Evolutionary conservation across 23 red algal genomes (phyloP).

Genomic region (Gracilaria domingensis): DNA sequence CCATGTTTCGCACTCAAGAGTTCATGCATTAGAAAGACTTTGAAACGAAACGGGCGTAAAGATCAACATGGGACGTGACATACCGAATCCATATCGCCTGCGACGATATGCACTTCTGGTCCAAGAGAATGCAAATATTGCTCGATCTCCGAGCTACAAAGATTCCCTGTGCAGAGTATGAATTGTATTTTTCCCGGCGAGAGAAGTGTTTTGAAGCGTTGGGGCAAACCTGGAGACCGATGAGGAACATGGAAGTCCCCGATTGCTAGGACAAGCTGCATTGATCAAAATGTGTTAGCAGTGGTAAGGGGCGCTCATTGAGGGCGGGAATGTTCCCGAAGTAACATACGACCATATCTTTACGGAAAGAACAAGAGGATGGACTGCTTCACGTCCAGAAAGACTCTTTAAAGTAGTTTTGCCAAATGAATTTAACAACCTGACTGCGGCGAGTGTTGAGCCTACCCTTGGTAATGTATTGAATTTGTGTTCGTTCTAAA

Average conservation of each 20-base stretch:
- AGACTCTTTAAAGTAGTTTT: no score
- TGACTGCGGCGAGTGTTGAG: neutral
- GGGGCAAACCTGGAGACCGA: slow-evolving; percentile 49
- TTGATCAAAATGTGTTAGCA: neutral
- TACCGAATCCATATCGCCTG: slow-evolving; percentile 78
- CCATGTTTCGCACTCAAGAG: neutral
- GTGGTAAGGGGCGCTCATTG: neutral
- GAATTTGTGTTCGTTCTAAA: no score
- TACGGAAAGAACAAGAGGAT: neutral
- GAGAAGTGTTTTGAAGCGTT: slow-evolving; percentile 65
- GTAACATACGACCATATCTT: slow-evolving; percentile 17
- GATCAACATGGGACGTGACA: neutral
- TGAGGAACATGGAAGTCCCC: slow-evolving; percentile 82
- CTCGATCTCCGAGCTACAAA: slow-evolving; percentile 60
- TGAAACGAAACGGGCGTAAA: neutral
- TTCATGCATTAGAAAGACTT: neutral
- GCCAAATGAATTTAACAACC: no score
- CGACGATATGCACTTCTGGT: slow-evolving; percentile 68
- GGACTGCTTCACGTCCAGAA: no score
- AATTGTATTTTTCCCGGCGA: slow-evolving; percentile 76
- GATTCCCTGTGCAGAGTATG: slow-evolving; percentile 75
- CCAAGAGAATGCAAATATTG: slow-evolving; percentile 69
- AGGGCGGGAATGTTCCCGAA: neutral
- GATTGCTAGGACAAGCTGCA: slow-evolving; percentile 71
- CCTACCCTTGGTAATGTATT: neutral